Base-by-base conservation (phyloP, 768 basidiomycete genomes). In the Boletus rubropictus region DNA sequence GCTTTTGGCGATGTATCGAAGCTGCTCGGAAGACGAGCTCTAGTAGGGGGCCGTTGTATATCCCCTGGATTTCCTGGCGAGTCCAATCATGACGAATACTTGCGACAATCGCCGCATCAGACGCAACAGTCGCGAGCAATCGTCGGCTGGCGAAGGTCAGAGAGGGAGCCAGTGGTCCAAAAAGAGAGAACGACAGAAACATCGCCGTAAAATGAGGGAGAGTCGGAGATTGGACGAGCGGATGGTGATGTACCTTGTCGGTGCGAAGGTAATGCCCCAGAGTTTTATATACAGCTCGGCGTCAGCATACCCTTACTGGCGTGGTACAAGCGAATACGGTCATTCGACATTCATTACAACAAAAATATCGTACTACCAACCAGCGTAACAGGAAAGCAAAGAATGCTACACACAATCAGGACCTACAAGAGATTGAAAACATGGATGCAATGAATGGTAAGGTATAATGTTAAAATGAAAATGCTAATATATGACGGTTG, bases 21-120 rank as follows among this genome's bases (percentile, higher is more conserved):
- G 92, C 89, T 29, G 95, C 85, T 42, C 81, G 80, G 67, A 87
- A 97, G 50, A 95, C 83, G 44, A 95, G 83, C 37, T 93, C 88
- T 57, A 98, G 78, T 42, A 98, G 67, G 7, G 95, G 89, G 4
- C 75, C 74, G 65, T 96, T 81, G 62, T 89, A 98, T 46, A 97
- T 84, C 44, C 76, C 67, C 63, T 91, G 84, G 47, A 98, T 86
- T 67, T 96, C 90, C 24, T 76, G 68, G 57, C 79, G 81, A 21
- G 77, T 71, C 93, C 91, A 94, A 52, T 83, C 73, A 55, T 79
- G 76, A 34, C 82, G 74, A 35, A 77, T 68, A 22, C 46, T 18
- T 41, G 54, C 15, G 51, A 53, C 25, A 3, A 33, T 29, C 2
- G 39, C 27, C 12, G 42, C 33, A 39, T 49, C 51, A 3, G 56